These are phyloP conservation scores for Termitomyces sp. DNA, from an alignment of 768 basidiomycete species.

Conservation along the genomic window DNA sequence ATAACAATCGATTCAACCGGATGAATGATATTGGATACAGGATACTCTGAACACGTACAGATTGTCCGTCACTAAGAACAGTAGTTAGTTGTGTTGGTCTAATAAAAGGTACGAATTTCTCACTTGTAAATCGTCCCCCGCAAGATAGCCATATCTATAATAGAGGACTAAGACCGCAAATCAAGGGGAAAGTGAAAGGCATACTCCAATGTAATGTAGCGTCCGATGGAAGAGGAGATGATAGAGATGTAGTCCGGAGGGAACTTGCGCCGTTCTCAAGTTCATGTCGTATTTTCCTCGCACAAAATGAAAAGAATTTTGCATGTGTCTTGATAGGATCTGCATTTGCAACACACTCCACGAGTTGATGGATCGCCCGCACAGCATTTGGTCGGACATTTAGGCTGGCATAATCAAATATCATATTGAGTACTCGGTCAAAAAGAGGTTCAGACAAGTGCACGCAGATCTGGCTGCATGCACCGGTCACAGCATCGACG, in stretches of 20 bases:
- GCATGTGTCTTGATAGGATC: conserved; percentile 71
- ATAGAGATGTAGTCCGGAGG: conserved; percentile 62
- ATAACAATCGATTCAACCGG: conserved; percentile 3
- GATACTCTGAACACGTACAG: conserved; percentile 33
- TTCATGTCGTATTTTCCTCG: conserved; percentile 63
- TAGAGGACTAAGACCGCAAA: conserved; percentile 5
- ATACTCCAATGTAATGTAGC: conserved; percentile 86
- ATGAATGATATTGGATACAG: background rate
- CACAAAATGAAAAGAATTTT: conserved; percentile 73
- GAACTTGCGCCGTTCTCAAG: conserved; percentile 83
- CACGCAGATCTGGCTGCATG: conserved; percentile 73
- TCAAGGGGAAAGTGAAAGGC: conserved; percentile 17
- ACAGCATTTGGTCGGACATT: conserved; percentile 83
- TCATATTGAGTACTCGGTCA: conserved; percentile 76
- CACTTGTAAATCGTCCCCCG: conserved; percentile 80
- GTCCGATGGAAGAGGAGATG: conserved; percentile 68
- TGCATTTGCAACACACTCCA: conserved; percentile 81
- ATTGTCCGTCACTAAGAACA: conserved; percentile 47
- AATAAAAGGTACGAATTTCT: conserved; percentile 19
- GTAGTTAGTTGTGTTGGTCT: background rate
- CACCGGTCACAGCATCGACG: conserved; percentile 69
- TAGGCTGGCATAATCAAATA: conserved; percentile 77
- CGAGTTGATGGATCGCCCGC: conserved; percentile 79
- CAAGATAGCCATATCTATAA: conserved; percentile 64
- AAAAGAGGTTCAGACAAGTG: conserved; percentile 72